A percentile compares a stretch with the other conserved stretches of the same genome.
These are phyloP conservation scores for Leptographium procerum DNA, from an alignment of 2,329 filamentous ascomycete species.

Conservation along the genomic window DNA sequence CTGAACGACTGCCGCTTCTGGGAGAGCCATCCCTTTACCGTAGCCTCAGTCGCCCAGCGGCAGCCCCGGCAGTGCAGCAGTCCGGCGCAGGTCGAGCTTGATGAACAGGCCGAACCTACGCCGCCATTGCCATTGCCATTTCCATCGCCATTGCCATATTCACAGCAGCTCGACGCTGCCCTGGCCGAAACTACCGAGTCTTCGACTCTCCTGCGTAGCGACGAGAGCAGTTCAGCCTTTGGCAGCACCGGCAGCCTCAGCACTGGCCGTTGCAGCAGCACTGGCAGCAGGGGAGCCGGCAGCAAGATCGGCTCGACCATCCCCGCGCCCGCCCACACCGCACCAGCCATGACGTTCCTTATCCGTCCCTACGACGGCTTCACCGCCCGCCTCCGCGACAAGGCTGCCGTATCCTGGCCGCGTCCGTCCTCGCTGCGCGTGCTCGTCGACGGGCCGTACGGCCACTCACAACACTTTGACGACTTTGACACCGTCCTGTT, in stretches of 20 bases:
- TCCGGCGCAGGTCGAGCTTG: too few relatives aligned
- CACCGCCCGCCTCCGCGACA: conserved; percentile 10
- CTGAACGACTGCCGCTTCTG: conserved; percentile 28
- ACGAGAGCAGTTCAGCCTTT: background rate
- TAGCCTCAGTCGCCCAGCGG: conserved; percentile 18
- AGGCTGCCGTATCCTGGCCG: conserved; percentile 3
- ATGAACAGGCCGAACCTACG: too few relatives aligned
- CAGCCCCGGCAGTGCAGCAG: too few relatives aligned
- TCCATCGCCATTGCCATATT: background rate
- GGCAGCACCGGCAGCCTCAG: background rate
- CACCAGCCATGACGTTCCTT: conserved; percentile 8
- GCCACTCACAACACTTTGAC: conserved; percentile 4
- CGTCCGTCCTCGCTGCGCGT: conserved; percentile 3
- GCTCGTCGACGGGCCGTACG: conserved; percentile 13
- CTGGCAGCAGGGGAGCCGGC: too few relatives aligned
- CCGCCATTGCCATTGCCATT: background rate
- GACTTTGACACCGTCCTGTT: conserved; percentile 9
- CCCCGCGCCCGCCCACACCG: too few relatives aligned
- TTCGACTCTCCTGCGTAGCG: background rate
- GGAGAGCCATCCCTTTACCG: conserved; percentile 40
- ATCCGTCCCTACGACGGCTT: conserved; percentile 13
- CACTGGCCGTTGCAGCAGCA: too few relatives aligned
- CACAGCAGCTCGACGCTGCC: background rate
- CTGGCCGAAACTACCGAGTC: background rate
- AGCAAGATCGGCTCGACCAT: background rate